Base-by-base conservation (phyloP, 2,329 filamentous ascomycete genomes). In the Cladophialophora psammophila region DNA sequence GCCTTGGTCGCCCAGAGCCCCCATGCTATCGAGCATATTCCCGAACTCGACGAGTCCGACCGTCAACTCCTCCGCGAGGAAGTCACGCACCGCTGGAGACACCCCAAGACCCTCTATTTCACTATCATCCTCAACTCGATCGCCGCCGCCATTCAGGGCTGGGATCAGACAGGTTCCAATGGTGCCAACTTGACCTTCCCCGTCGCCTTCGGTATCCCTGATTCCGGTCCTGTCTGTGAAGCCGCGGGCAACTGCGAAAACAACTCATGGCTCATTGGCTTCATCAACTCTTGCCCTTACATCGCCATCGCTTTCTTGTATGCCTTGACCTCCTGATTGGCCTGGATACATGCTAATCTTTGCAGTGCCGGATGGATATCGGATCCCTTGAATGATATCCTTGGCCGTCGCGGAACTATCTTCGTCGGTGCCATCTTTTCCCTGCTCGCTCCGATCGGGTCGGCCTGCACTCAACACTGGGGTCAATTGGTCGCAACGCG, bases 1-100 rank as follows among this genome's bases (percentile, higher is more conserved):
- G 92, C 91, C 3, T 82, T 94, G 10, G 85, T 93, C 18, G 91
- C 91, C 2, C 90, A 92, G 76, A 87, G 90, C 71, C 90, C 90
- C 0, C 80, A 80, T 8, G 82, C 83, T 35, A 91, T 85, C 75
- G 89, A 91, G 65, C 80, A 83, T 38, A 83, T 93, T 48, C 80
- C 86, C 59, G 85, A 86, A 10, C 83, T 94, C 1, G 79, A 83
- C 63, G 83, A 88, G 18, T 71, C 72, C 0, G 84, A 86, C 52
- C 81, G 79, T 38, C 69, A 75, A 10, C 72, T 75, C 0, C 74
- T 86, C 31, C 73, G 78, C 2, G 72, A 79, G n/a, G 84, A 86
- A 69, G 75, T 79, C 3, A 79, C 77, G 1, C 79, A 80, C 64
- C 76, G 80, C 5, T 86, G 84, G 82, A 76, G 77, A 18, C 81